phyloP scores from a whole-genome alignment of 1,139 yeast genomes.

The Hemisphaericaspora subhashii region DNA sequence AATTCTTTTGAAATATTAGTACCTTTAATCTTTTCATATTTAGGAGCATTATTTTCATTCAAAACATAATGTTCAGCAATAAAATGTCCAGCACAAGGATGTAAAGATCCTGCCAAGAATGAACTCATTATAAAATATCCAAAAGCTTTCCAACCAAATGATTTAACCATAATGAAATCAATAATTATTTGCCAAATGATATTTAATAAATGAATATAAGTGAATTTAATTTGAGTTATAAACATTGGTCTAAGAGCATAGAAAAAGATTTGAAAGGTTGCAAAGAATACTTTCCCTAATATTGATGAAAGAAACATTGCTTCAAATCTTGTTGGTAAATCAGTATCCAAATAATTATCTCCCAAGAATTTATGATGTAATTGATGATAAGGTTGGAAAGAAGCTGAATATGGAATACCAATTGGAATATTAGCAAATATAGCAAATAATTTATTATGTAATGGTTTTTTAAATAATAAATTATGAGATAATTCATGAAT shows the following conservation, averaged over 20 bases:
- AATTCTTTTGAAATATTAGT: slow-evolving; percentile 31
- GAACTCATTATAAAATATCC: slow-evolving; percentile 73
- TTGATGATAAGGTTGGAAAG: slow-evolving; percentile 90
- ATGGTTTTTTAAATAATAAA: slow-evolving; percentile 76
- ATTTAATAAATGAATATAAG: slow-evolving; percentile 72
- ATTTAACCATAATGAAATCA: slow-evolving; percentile 55
- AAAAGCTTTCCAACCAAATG: slow-evolving; percentile 66
- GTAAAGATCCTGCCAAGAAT: slow-evolving; percentile 86
- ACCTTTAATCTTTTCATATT: slow-evolving; percentile 14
- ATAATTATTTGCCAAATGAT: slow-evolving; percentile 58
- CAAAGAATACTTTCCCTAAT: slow-evolving; percentile 86
- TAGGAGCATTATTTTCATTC: slow-evolving; percentile 52
- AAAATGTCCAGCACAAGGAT: slow-evolving; percentile 94
- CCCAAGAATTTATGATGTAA: slow-evolving; percentile 90
- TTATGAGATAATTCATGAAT: slow-evolving; percentile 89
- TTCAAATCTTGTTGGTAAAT: slow-evolving; percentile 78
- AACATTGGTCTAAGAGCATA: slow-evolving; percentile 91
- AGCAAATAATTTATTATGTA: slow-evolving; percentile 75
- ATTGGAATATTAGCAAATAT: slow-evolving; percentile 81
- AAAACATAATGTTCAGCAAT: slow-evolving; percentile 90
- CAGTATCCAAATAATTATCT: slow-evolving; percentile 83
- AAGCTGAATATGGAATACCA: slow-evolving; percentile 87
- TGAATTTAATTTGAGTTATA: slow-evolving; percentile 71
- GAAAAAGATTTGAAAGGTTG: slow-evolving; percentile 84
- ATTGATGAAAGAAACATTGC: slow-evolving; percentile 72